These are phyloP conservation scores for Tilletiaria anomala DNA, from an alignment of 1,284 basidiomycete species.

Conservation along the genomic window DNA sequence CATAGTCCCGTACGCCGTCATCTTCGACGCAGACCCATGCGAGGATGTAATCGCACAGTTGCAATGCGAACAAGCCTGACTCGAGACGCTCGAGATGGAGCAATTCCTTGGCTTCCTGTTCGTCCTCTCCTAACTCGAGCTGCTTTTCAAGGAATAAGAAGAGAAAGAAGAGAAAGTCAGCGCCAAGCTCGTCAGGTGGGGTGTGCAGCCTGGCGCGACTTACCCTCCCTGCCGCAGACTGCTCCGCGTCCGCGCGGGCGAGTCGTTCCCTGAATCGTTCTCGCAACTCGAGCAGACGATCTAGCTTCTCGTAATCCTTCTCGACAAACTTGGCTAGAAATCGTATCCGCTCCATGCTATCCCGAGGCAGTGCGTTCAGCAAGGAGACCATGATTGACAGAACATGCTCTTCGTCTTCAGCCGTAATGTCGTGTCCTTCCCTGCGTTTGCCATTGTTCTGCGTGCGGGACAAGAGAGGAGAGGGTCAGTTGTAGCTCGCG, in stretches of 20 bases:
- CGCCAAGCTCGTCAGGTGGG: not conserved
- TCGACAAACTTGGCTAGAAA: constrained; percentile 88
- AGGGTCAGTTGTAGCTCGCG: constrained; percentile 1
- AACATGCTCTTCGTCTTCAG: constrained; percentile 65
- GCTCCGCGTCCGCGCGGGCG: constrained; percentile 47
- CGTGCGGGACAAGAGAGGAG: too few species aligned
- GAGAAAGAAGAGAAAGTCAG: not conserved
- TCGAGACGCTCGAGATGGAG: constrained; percentile 74
- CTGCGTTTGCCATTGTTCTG: not conserved
- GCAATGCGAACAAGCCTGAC: constrained; percentile 70
- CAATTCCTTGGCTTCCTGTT: constrained; percentile 52
- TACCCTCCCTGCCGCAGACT: constrained; percentile 2
- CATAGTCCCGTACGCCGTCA: constrained; percentile 50
- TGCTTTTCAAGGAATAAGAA: constrained; percentile 43
- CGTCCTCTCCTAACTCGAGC: constrained; percentile 48
- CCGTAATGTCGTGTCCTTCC: not conserved
- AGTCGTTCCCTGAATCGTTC: constrained; percentile 55
- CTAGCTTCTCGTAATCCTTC: constrained; percentile 74
- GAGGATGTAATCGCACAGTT: constrained; percentile 79
- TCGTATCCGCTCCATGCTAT: constrained; percentile 64
- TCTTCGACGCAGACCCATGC: constrained; percentile 97
- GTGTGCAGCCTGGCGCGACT: not conserved
- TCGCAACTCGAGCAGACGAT: constrained; percentile 75
- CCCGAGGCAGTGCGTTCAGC: constrained; percentile 74
- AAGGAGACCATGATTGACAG: constrained; percentile 76